Base-by-base conservation (phyloP, 768 basidiomycete genomes). In the Russula emetica region DNA sequence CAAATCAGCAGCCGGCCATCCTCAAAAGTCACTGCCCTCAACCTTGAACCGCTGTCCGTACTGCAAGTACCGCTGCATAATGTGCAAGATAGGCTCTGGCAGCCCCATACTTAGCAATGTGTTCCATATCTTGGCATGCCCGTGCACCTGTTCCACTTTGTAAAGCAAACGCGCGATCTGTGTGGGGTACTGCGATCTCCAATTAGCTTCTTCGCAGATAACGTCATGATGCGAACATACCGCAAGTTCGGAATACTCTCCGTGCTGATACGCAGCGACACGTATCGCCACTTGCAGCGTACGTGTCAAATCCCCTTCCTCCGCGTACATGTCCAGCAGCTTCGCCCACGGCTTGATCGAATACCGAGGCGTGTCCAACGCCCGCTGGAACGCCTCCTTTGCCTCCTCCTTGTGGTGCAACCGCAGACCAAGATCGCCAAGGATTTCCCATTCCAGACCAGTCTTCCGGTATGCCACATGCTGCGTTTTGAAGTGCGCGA, bases 391-490 rank as follows among this genome's bases (percentile, higher is more conserved):
- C 5, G 94, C 95, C 72, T 99, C 97, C 76, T 99, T 98, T 40
- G 94, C 94, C 71, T 99, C 97, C 71, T 99, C 97, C 74, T 93
- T 95, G 78, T 98, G 97, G 71, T 96, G 91, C 60, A 99, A 74
- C n/a, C 97, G 86, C 51, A 89, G 71, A 9, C 95, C 97, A 24
- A 99, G 78, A 71, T 98, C 97, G 10, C 96, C 97, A 26, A 99
- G 79, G 52, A 98, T 96, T 77, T 98, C 97, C 96, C 97, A 99
- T 75, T 99, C 97, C 22, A 92, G 76, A 0, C 92, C 94, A 0
- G 96, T 98, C 78, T 98, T 98, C 64, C 94, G 86, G 73, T 99
- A 99, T 0, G 95, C 94, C 62, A 98, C 90, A 67, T 97, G 95
- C 74, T 98, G 96, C 3, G 94, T 95, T 73, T 97, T 98, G 83